Evolutionary conservation across 257 asterid genomes (phyloP).

Genomic region (Eustoma russellianum): DNA sequence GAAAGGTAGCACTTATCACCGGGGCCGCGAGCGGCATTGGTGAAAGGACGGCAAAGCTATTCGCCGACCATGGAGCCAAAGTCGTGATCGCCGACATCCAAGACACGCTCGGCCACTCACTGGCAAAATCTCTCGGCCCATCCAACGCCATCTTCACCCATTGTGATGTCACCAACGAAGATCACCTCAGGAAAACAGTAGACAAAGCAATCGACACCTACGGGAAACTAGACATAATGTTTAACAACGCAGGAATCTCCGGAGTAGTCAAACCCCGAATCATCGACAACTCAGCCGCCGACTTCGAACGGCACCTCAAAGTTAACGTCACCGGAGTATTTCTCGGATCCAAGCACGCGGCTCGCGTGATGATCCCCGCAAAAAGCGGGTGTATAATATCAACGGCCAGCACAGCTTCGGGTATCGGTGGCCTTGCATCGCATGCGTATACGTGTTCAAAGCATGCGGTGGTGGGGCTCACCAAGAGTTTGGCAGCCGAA

Average conservation of each 20-base stretch:
- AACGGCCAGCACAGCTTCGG: conserved; percentile 28
- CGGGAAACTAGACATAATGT: conserved; percentile 53
- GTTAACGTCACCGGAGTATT: conserved; percentile 43
- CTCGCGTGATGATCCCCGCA: conserved; percentile 39
- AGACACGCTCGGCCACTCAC: conserved; percentile 32
- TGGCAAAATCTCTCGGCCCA: conserved; percentile 20
- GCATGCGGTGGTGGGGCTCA: conserved; percentile 50
- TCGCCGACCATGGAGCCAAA: conserved; percentile 49
- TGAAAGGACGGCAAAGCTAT: conserved; percentile 35
- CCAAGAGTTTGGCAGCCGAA: conserved; percentile 37
- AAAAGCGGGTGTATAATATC: conserved; percentile 42
- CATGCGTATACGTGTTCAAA: conserved; percentile 47
- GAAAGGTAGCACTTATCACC: conserved; percentile 54
- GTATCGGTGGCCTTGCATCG: conserved; percentile 24
- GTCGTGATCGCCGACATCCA: conserved; percentile 45
- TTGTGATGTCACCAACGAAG: conserved; percentile 50
- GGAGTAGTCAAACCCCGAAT: conserved; percentile 21
- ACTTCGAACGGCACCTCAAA: conserved; percentile 35
- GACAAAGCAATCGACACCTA: conserved; percentile 24
- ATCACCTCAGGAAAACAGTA: conserved; percentile 27
- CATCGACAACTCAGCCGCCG: conserved; percentile 12
- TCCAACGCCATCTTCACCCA: conserved; percentile 29
- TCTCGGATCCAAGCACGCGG: conserved; percentile 48
- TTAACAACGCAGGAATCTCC: conserved; percentile 44
- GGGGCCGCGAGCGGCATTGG: conserved; percentile 69